A percentile compares a stretch with the other conserved stretches of the same genome.
These are phyloP conservation scores for Backusella luteola DNA, from an alignment of 192 early-diverging fungal genomes.

Conservation along the genomic window DNA sequence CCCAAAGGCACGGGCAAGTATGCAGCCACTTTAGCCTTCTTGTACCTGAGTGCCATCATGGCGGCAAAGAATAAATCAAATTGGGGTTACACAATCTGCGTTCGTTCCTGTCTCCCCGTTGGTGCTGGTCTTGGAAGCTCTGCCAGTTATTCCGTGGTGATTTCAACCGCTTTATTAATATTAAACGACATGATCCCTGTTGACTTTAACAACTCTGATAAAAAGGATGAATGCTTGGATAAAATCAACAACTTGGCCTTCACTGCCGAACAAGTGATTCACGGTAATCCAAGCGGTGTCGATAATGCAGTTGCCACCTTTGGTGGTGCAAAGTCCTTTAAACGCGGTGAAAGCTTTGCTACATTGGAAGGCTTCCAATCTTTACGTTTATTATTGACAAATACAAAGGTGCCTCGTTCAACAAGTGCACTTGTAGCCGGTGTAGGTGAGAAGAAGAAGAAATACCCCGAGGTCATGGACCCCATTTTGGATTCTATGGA, in stretches of 20 bases:
- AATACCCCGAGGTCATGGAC: slow-evolving; percentile 59
- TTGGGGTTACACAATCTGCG: slow-evolving; percentile 57
- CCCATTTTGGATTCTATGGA: slow-evolving; percentile 70
- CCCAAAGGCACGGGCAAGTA: slow-evolving; percentile 33
- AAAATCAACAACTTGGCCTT: slow-evolving; percentile 91
- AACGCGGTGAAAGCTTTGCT: slow-evolving; percentile 53
- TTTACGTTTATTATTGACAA: slow-evolving; percentile 80
- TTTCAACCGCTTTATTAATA: slow-evolving; percentile 76
- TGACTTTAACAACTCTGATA: background rate
- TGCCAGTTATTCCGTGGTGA: slow-evolving; percentile 82
- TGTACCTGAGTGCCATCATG: slow-evolving; percentile 52
- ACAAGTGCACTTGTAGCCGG: slow-evolving; percentile 84
- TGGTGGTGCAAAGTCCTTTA: slow-evolving; percentile 80
- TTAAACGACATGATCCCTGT: slow-evolving; percentile 43
- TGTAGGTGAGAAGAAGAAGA: slow-evolving; percentile 60
- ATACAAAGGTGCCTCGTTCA: slow-evolving; percentile 87
- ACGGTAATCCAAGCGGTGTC: slow-evolving; percentile 93
- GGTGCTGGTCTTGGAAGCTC: slow-evolving; percentile 95
- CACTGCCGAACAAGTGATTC: slow-evolving; percentile 89
- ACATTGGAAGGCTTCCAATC: slow-evolving; percentile 56
- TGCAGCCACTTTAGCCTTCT: slow-evolving; percentile 63
- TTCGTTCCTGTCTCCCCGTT: slow-evolving; percentile 80
- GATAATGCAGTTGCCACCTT: slow-evolving; percentile 91
- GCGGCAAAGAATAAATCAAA: background rate
- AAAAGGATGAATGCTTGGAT: slow-evolving; percentile 32